Conservation (phyloP, 2,329 filamentous ascomycete genomes). For the Penicillium griseofulvum region DNA sequence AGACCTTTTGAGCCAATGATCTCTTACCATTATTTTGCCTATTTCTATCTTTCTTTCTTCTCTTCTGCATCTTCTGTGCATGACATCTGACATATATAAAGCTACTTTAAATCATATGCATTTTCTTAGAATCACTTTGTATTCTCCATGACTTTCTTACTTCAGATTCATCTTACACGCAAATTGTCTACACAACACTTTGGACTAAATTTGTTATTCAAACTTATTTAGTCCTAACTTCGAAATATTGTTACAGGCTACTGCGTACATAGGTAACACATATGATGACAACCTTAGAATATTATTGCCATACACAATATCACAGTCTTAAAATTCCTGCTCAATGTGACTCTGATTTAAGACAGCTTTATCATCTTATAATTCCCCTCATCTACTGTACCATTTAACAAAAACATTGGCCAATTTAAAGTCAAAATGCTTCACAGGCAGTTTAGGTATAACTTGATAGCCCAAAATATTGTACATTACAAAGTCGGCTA, state of each 20-base stretch:
- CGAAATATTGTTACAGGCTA: background rate
- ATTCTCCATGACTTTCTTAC: too few relatives aligned
- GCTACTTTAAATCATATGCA: too few relatives aligned
- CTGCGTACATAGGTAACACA: background rate
- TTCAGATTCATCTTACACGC: background rate
- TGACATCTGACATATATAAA: too few relatives aligned
- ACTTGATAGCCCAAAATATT: too few relatives aligned
- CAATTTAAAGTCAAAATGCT: background rate
- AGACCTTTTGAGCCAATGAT: slow-evolving; percentile 7
- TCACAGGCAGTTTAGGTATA: background rate
- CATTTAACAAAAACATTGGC: background rate
- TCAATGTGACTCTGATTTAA: background rate
- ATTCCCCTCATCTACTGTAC: background rate
- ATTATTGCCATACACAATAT: background rate
- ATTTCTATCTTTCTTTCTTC: background rate
- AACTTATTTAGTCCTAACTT: background rate
- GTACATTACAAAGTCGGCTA: background rate
- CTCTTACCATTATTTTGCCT: background rate
- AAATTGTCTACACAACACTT: background rate
- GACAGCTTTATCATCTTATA: background rate
- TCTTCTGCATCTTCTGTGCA: too few relatives aligned
- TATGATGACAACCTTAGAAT: background rate
- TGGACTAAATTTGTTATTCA: too few relatives aligned
- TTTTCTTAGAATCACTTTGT: too few relatives aligned
- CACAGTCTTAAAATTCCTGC: background rate